phyloP scores from a whole-genome alignment of 2,329 filamentous ascomycete species.

The Fusarium solani-melongenae region DNA sequence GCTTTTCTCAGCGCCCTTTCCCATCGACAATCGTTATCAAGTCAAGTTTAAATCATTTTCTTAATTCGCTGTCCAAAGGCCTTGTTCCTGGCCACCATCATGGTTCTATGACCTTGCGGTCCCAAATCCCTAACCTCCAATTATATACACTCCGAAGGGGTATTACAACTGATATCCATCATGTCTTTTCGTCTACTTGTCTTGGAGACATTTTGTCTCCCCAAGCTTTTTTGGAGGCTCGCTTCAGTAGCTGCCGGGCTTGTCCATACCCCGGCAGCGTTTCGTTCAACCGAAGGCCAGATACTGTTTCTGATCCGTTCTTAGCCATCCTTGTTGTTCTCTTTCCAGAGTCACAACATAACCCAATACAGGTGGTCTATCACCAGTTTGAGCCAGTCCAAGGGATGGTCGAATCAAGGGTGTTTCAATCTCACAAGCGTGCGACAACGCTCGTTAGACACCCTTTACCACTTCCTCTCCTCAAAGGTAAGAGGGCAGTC shows the following conservation, averaged over 20 bases:
- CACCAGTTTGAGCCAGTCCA: constrained; percentile 2
- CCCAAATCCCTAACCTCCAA: constrained; percentile 32
- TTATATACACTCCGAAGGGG: constrained; percentile 45
- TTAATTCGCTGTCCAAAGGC: constrained; percentile 37
- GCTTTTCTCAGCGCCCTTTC: background rate
- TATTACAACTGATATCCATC: constrained; percentile 45
- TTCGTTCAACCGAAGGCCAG: background rate
- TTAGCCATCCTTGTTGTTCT: constrained; percentile 7
- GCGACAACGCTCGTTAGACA: constrained; percentile 3
- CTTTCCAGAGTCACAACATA: constrained; percentile 12
- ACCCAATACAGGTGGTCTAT: background rate
- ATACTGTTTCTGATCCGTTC: constrained; percentile 5
- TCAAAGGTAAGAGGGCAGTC: constrained; percentile 84
- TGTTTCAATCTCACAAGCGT: constrained; percentile 14
- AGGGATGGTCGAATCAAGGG: background rate
- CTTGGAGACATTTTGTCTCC: background rate
- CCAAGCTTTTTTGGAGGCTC: constrained; percentile 1
- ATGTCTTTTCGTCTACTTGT: constrained; percentile 25
- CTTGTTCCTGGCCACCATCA: constrained; percentile 30
- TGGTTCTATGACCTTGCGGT: constrained; percentile 32
- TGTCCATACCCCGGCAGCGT: background rate
- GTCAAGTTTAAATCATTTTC: constrained; percentile 11
- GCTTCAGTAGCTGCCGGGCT: background rate
- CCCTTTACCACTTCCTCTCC: constrained; percentile 59
- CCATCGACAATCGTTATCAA: background rate